A percentile compares a stretch with the other conserved stretches of the same genome.
phyloP scores from a whole-genome alignment of 2,329 filamentous ascomycete species.

The Mycosphaerella sp. region DNA sequence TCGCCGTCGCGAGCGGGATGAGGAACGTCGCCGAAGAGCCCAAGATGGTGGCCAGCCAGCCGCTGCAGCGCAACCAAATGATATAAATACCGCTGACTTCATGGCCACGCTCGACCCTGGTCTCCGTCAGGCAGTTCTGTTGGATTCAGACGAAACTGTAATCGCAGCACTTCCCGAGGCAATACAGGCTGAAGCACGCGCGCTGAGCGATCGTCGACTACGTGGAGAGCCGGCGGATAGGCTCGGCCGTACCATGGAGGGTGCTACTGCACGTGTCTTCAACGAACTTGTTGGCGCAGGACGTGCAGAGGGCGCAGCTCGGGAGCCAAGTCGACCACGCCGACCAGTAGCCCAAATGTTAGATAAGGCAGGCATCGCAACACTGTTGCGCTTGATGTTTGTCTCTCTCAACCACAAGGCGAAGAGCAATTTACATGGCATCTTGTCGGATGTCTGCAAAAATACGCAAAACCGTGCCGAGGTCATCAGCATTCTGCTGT shows the following conservation, averaged over 20 bases:
- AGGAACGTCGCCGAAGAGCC: conserved; percentile 59
- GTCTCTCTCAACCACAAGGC: conserved; percentile 86
- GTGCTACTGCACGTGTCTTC: conserved; percentile 16
- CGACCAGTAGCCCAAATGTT: conserved; percentile 91
- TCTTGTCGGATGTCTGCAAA: conserved; percentile 86
- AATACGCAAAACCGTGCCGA: conserved; percentile 95
- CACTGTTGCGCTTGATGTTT: conserved; percentile 97
- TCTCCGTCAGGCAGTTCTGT: conserved; percentile 76
- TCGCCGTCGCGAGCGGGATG: conserved; percentile 79
- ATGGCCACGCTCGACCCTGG: conserved; percentile 80
- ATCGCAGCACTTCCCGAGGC: conserved; percentile 78
- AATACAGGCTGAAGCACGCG: conserved; percentile 77
- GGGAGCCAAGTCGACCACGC: conserved; percentile 50
- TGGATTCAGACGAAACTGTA: conserved; percentile 86
- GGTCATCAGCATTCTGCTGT: conserved; percentile 84
- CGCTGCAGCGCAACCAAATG: conserved; percentile 51
- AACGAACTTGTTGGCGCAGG: conserved; percentile 24
- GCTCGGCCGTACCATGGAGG: conserved; percentile 16
- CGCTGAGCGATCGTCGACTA: conserved; percentile 49
- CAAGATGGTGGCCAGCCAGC: conserved; percentile 35
- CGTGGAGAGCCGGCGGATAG: conserved; percentile 14
- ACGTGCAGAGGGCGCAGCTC: conserved; percentile 24
- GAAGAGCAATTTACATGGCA: conserved; percentile 73
- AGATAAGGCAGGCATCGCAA: conserved; percentile 91
- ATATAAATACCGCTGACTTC: conserved; percentile 92